phyloP scores from a whole-genome alignment of 176 grass and related monocot species.

The Bothriochloa decipiens region DNA sequence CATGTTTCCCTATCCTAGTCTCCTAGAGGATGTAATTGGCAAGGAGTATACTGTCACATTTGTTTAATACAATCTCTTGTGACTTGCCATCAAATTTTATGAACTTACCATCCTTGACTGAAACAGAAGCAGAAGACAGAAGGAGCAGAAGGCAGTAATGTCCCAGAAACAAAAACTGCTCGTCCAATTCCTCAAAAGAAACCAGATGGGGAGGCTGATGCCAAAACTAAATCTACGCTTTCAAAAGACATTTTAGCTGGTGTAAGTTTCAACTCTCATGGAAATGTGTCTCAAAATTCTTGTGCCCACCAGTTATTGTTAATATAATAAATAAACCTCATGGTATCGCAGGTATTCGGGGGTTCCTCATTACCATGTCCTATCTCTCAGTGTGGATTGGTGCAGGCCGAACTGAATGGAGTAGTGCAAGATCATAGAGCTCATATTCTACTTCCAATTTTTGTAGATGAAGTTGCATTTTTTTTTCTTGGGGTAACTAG shows the following conservation, averaged over 20 bases:
- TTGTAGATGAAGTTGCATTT: conserved; percentile 1
- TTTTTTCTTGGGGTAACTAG: not conserved
- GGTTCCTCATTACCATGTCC: conserved; percentile 38
- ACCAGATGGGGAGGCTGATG: conserved; percentile 44
- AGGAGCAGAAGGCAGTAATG: conserved; percentile 43
- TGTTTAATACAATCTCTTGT: not conserved
- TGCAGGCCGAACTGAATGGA: conserved; percentile 15
- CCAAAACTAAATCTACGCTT: conserved; percentile 63
- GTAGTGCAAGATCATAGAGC: not conserved
- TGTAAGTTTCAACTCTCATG: conserved; percentile 47
- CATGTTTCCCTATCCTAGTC: too few species aligned
- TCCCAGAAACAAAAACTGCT: conserved; percentile 39
- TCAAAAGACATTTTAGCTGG: conserved; percentile 72
- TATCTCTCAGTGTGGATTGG: not conserved
- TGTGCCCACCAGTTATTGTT: not conserved
- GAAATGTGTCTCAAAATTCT: conserved; percentile 8
- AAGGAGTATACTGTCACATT: not conserved
- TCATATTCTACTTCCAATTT: not conserved
- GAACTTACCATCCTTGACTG: conserved; percentile 34
- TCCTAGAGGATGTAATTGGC: not conserved
- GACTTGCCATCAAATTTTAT: not conserved
- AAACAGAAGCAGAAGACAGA: conserved; percentile 76
- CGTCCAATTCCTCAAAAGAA: conserved; percentile 67
- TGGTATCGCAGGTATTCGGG: conserved; percentile 58
- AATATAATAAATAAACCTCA: not conserved